Conservation (phyloP, 768 basidiomycete genomes). For the Rhizopogon roseolus region DNA sequence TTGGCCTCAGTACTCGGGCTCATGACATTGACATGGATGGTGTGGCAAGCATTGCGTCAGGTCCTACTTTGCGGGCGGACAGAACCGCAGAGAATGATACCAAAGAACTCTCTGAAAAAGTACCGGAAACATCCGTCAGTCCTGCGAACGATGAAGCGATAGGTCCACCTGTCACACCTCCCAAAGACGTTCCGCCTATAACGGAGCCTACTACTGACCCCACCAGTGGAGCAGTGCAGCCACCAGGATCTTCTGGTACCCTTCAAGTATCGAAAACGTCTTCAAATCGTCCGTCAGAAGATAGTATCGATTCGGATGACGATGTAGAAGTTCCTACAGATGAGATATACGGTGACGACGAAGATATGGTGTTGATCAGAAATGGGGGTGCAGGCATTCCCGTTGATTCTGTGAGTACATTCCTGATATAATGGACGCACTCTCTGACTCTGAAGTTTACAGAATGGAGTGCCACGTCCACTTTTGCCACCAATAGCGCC, state of each 20-base stretch:
- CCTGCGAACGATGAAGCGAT: background rate
- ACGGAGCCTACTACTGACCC: conserved; percentile 79
- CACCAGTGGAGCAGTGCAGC: conserved; percentile 79
- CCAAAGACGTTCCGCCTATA: conserved; percentile 41
- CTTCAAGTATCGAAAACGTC: background rate
- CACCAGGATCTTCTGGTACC: conserved; percentile 62
- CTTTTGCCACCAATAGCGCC: conserved; percentile 72
- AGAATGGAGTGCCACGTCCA: conserved; percentile 82
- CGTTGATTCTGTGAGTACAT: conserved; percentile 66
- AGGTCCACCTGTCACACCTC: conserved; percentile 30
- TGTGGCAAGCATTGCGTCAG: background rate
- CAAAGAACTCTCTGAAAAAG: conserved; percentile 10
- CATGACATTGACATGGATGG: conserved; percentile 34
- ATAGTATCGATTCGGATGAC: conserved; percentile 40
- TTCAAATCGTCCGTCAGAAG: conserved; percentile 16
- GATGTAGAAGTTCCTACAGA: conserved; percentile 38
- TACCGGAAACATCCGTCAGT: background rate
- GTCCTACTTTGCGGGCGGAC: conserved; percentile 10
- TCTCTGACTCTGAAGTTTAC: background rate
- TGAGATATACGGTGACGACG: conserved; percentile 42
- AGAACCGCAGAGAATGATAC: background rate
- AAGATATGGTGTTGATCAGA: conserved; percentile 77
- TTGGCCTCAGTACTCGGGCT: conserved; percentile 37
- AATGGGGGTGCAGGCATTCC: conserved; percentile 90
- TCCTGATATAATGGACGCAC: background rate